These are phyloP conservation scores for Diplodia scrobiculata DNA, from an alignment of 2,329 filamentous ascomycete genomes.

Conservation along the genomic window DNA sequence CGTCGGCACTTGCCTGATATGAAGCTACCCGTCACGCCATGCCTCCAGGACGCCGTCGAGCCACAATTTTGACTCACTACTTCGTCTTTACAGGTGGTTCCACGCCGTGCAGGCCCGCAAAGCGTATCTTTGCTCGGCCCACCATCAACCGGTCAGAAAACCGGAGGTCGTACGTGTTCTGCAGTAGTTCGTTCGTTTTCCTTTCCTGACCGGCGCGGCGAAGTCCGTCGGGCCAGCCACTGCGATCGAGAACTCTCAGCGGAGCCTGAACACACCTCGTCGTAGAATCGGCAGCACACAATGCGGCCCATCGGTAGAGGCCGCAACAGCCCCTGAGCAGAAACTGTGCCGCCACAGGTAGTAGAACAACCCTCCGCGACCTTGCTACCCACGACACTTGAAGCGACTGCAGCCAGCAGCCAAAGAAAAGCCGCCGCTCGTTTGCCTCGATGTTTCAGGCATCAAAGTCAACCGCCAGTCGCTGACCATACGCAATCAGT, in stretches of 20 bases:
- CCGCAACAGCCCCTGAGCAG: background rate
- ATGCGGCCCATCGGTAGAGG: background rate
- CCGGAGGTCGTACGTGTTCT: background rate
- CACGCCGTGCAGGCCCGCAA: background rate
- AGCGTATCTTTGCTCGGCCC: background rate
- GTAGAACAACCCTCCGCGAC: background rate
- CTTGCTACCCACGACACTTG: background rate
- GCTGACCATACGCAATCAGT: background rate
- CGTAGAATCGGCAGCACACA: background rate
- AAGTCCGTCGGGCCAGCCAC: background rate
- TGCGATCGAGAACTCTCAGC: background rate
- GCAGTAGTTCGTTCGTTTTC: background rate
- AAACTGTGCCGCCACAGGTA: background rate
- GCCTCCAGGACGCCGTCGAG: background rate
- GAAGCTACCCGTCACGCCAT: conserved; percentile 1
- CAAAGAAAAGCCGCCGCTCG: background rate
- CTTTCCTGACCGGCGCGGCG: background rate
- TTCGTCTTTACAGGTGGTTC: background rate
- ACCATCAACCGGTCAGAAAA: background rate
- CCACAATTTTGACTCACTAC: background rate
- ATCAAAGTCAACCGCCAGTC: background rate
- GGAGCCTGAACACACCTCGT: background rate
- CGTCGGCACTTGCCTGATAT: background rate
- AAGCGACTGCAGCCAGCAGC: background rate
- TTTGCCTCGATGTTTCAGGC: background rate